Evolutionary conservation across 257 asterid species (phyloP), one percentile per base, ranked within the genome.

Genomic region (Salvia rosmarinus): DNA sequence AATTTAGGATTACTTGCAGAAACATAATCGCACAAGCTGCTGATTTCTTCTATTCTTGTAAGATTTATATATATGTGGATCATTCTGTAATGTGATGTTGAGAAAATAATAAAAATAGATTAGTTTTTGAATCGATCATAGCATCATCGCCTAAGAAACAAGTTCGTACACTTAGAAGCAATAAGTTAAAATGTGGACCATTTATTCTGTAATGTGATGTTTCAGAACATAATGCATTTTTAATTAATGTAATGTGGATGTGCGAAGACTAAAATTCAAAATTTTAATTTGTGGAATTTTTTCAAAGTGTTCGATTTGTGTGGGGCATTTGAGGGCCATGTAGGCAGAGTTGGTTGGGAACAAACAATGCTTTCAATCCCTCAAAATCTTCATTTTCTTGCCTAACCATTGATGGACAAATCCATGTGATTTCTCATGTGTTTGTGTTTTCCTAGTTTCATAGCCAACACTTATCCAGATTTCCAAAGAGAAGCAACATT

Each of bases 341-440:
- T 60, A 23, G 52, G 16, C 3, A 44, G 54, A 55, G 73, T 52
- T 35, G 70, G 60, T 44, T 2, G 44, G 63, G 34, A 42, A 52
- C 40, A 55, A 44, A 52, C 40, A 55, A 46, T 59, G 60, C 57
- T 3, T 52, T 20, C 23, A 32, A 54, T 40, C 4, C 28, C 12
- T 46, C 28, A 47, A 72, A 58, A 9, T 46, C 54, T 34, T 61
- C 21, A 25, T 25, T 35, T 50, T 35, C 6, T 23, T 62, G 7
- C 32, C 37, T 52, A n/a, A 62, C 49, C 1, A 6, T 50, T 46
- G 32, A 49, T 67, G 47, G 72, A 77, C 75, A 77, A 68, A 51
- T 35, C 32, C 77, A 80, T 77, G 80, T 68, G 71, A 37, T 65
- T 30, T 32, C 5, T 21, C 60, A 64, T 65, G 35, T 51, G 75